These are phyloP conservation scores for Parietaria judaica DNA, from an alignment of 306 rosid genomes.

Conservation along the genomic window DNA sequence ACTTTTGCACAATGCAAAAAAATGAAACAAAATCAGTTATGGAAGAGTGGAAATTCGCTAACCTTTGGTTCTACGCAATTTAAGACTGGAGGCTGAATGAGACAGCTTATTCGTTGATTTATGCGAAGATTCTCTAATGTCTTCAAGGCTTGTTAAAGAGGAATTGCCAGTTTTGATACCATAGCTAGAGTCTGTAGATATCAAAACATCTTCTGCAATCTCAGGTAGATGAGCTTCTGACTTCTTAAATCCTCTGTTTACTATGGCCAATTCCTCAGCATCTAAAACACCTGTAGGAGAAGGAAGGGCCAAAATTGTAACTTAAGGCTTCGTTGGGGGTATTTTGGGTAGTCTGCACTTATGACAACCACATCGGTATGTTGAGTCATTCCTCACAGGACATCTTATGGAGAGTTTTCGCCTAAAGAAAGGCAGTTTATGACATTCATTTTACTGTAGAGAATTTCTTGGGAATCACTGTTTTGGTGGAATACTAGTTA, in stretches of 20 bases:
- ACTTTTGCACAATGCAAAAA: neutral
- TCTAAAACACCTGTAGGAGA: conserved; percentile 43
- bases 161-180: conserved; percentile 27
- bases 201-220: conserved; percentile 26
- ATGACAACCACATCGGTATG: too few relatives aligned
- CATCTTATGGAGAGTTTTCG: too few relatives aligned
- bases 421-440: too few relatives aligned
- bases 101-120: conserved; percentile 13
- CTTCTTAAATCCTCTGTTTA: conserved; percentile 41
- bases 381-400: too few relatives aligned
- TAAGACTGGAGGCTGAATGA: conserved; percentile 15
- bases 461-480: too few relatives aligned
- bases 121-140: conserved; percentile 18
- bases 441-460: too few relatives aligned
- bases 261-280: conserved; percentile 41
- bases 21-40: neutral
- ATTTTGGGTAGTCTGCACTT: too few relatives aligned
- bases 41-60: conserved; percentile 18
- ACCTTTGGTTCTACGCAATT: conserved; percentile 17
- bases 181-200: conserved; percentile 34
- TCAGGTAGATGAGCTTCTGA: conserved; percentile 22
- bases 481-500: too few relatives aligned
- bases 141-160: conserved; percentile 42
- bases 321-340: too few relatives aligned
- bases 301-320: too few relatives aligned